These are phyloP conservation scores for Boletus reticuloceps DNA, from an alignment of 768 basidiomycete species.

Conservation along the genomic window DNA sequence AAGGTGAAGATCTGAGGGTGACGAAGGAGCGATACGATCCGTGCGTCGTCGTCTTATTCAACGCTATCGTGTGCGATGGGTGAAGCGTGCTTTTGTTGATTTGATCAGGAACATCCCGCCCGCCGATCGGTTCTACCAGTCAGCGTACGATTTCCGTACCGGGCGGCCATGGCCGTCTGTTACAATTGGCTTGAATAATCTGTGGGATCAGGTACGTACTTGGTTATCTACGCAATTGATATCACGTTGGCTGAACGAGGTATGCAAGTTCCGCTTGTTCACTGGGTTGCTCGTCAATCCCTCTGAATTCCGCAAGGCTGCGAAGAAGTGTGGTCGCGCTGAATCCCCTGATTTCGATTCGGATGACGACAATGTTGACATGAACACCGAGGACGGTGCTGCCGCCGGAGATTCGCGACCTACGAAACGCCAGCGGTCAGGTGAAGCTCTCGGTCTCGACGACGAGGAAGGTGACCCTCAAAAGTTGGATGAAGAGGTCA, in stretches of 20 bases:
- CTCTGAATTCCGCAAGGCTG: constrained; percentile 33
- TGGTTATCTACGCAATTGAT: background rate
- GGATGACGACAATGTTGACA: constrained; percentile 13
- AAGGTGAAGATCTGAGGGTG: constrained; percentile 50
- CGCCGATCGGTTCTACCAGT: constrained; percentile 57
- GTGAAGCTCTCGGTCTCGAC: constrained; percentile 8
- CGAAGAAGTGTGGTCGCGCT: constrained; percentile 30
- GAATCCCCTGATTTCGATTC: constrained; percentile 36
- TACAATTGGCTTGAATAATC: constrained; percentile 32
- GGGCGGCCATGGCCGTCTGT: constrained; percentile 39
- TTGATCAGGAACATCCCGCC: constrained; percentile 40
- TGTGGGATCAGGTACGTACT: constrained; percentile 63
- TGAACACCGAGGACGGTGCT: background rate
- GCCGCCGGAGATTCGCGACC: constrained; percentile 5
- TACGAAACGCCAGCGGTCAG: constrained; percentile 26
- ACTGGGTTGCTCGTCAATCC: constrained; percentile 54
- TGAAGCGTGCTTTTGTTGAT: background rate
- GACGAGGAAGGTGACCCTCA: constrained; percentile 40
- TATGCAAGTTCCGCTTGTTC: constrained; percentile 56
- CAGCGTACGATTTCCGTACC: constrained; percentile 53
- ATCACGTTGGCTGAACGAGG: constrained; percentile 2
- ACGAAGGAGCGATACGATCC: constrained; percentile 43
- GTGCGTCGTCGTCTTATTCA: constrained; percentile 36
- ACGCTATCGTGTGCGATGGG: background rate
- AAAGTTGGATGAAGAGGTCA: constrained; percentile 30